A percentile compares a stretch with the other conserved stretches of the same genome.
These are phyloP conservation scores for Capronia epimyces DNA, from an alignment of 2,329 filamentous ascomycete genomes.

Conservation along the genomic window DNA sequence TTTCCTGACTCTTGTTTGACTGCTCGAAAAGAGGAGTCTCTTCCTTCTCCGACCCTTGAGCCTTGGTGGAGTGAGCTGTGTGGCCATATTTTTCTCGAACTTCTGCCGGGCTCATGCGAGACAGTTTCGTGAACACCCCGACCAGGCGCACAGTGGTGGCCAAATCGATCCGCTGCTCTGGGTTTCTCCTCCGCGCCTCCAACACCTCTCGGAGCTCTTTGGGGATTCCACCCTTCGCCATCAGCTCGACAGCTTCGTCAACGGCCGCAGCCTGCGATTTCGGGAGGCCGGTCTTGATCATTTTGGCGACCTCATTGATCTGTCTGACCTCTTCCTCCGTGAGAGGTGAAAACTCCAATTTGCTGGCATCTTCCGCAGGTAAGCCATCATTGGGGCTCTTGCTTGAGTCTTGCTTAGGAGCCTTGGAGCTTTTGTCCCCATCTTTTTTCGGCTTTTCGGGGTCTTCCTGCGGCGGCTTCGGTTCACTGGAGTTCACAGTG, in stretches of 20 bases:
- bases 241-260: slow-evolving; percentile 54
- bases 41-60: slow-evolving; percentile 14
- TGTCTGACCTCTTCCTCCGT: slow-evolving; percentile 53
- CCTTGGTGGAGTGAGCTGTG: slow-evolving; percentile 25
- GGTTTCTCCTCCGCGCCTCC: slow-evolving; percentile 46
- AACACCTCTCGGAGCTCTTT: slow-evolving; percentile 61
- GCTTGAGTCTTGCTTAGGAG: slow-evolving; percentile 35
- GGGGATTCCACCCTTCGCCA: slow-evolving; percentile 66
- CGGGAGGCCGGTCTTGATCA: slow-evolving; percentile 56
- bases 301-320: slow-evolving; percentile 53
- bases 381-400: slow-evolving; percentile 44
- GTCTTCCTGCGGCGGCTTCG: slow-evolving; percentile 39
- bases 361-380: slow-evolving; percentile 32
- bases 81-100: slow-evolving; percentile 34
- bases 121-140: slow-evolving; percentile 52
- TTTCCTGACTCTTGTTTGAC: slow-evolving; percentile 28
- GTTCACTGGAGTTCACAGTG: slow-evolving; percentile 41
- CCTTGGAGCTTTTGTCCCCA: slow-evolving; percentile 31
- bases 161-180: slow-evolving; percentile 45
- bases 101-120: slow-evolving; percentile 47
- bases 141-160: slow-evolving; percentile 58
- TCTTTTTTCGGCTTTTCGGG: slow-evolving; percentile 27
- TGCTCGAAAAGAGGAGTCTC: slow-evolving; percentile 25
- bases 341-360: slow-evolving; percentile 43
- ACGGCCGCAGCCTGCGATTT: slow-evolving; percentile 56